Evolutionary conservation across 2,329 filamentous ascomycete genomes (phyloP).

Genomic region (Talaromyces amestolkiae): DNA sequence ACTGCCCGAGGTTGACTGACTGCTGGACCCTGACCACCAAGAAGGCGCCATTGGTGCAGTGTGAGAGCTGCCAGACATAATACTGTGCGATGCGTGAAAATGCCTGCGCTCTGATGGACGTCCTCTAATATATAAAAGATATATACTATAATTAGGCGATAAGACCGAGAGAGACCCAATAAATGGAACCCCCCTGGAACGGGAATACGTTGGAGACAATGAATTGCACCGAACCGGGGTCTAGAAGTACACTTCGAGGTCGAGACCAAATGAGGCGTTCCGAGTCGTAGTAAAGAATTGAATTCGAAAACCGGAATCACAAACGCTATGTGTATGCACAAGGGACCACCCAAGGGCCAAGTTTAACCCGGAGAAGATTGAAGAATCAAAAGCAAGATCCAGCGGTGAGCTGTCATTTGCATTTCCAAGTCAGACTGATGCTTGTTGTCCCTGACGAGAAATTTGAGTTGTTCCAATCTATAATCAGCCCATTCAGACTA

Average conservation of each 20-base stretch:
- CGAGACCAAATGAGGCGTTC: constrained; percentile 12
- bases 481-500: not conserved
- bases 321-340: not conserved
- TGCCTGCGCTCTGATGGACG: not conserved
- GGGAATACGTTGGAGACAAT: not conserved
- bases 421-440: not conserved
- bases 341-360: constrained; percentile 1
- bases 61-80: constrained; percentile 6
- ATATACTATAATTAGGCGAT: constrained; percentile 10
- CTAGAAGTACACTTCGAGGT: constrained; percentile 2
- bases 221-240: constrained; percentile 5
- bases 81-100: not conserved
- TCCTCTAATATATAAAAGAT: not conserved
- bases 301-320: not conserved
- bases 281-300: constrained; percentile 2
- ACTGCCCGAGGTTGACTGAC: not conserved
- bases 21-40: constrained; percentile 7
- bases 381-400: not conserved
- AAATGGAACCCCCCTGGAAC: not conserved
- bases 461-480: constrained; percentile 2
- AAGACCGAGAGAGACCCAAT: not conserved
- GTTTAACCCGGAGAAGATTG: constrained; percentile 13
- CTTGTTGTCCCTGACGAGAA: not conserved
- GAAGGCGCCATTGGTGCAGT: constrained; percentile 2
- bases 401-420: constrained; percentile 17